A percentile compares a stretch with the other conserved stretches of the same genome.
These are phyloP conservation scores for Candida easanensis DNA, from an alignment of 805 yeast species.

Conservation along the genomic window DNA sequence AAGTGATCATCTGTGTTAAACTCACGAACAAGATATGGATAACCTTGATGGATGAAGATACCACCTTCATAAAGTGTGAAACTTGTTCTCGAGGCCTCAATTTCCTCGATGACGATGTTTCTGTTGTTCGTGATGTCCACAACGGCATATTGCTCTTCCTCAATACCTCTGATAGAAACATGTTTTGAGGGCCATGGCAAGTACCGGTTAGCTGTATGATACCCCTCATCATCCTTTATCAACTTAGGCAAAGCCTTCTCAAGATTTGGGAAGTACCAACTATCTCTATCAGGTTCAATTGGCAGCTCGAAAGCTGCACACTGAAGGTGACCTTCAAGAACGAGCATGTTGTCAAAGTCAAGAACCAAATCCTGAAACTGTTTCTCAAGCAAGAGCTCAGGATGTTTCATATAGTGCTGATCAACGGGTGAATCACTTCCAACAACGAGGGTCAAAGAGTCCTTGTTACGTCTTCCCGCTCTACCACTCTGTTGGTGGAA, in stretches of 20 bases:
- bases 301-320: constrained; percentile 93
- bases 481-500: constrained; percentile 96
- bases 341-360: constrained; percentile 57
- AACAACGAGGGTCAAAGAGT: constrained; percentile 80
- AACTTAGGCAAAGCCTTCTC: constrained; percentile 31
- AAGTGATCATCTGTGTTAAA: constrained; percentile 73
- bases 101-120: constrained; percentile 78
- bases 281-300: constrained; percentile 48
- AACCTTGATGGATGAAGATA: constrained; percentile 90
- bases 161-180: constrained; percentile 80
- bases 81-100: constrained; percentile 84
- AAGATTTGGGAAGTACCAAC: constrained; percentile 47
- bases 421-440: constrained; percentile 84
- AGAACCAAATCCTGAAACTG: constrained; percentile 58
- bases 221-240: constrained; percentile 42
- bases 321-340: constrained; percentile 81
- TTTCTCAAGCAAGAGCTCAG: constrained; percentile 51
- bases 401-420: constrained; percentile 74
- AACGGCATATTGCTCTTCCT: constrained; percentile 80
- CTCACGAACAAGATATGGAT: constrained; percentile 81
- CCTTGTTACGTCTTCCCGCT: constrained; percentile 87
- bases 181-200: constrained; percentile 79
- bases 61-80: constrained; percentile 93
- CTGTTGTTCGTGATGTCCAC: constrained; percentile 82
- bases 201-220: constrained; percentile 54